Evolutionary conservation across 306 rosid species (phyloP), one percentile per base, ranked within the genome.

Genomic region (Pachyrhizus erosus): DNA sequence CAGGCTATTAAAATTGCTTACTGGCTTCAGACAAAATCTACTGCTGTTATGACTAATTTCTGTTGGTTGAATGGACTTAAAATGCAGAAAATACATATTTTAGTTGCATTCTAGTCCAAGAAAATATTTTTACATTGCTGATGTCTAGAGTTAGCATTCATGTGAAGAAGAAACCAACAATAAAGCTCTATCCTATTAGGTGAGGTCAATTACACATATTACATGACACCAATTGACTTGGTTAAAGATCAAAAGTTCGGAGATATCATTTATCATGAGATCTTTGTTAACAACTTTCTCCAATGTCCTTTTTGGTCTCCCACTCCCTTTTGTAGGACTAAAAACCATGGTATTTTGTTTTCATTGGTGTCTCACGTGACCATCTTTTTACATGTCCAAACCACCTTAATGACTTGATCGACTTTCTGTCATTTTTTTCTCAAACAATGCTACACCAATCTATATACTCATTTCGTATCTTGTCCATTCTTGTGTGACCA

Each of bases 61-160:
- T 54, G 54, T 39, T n/a, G 14, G 68, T 68, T 24, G 76, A 52
- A 39, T 40, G 83, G 40, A 54, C 45, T 79, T 39, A 69, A 39
- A 79, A 68, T 11, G 11, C 5, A 7, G 34, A 33, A 40, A 65
- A 18, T 20, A 54, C 60, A 57, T 42, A 26, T 20, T 51, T 64
- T 67, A 52, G 69, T 9, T 24, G 55, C 73, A 10, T 33, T 34
- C 5, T n/a, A 34, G 65, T 57, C 49, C 74, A 9, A 20, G 46
- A 73, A 81, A 73, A 24, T 26, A 45, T 60, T 49, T 48, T 39
- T 62, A 23, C 70, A 42, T 42, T 26, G 39, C 42, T 77, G 70
- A 37, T 49, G 79, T 18, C 51, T 52, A 21, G 58, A 70, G 37
- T 26, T 77, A 33, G 75, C 62, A 64, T 42, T 80, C 77, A 57